Percentiles rank a stretch among this genome's conserved stretches.
These are phyloP conservation scores for Marsdenia floribunda DNA, from an alignment of 257 asterid genomes.

Conservation along the genomic window DNA sequence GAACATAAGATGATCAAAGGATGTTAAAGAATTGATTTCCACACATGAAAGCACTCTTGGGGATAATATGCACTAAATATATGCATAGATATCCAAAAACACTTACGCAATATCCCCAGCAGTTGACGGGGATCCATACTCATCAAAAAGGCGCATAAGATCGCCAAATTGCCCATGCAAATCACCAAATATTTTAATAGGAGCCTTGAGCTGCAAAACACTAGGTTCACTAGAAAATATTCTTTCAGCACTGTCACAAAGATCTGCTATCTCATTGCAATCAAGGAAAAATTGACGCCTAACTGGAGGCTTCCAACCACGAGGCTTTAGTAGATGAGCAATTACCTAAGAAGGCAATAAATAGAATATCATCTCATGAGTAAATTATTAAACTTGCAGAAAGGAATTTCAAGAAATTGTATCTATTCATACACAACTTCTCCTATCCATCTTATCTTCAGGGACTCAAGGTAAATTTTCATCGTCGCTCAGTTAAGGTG, in stretches of 20 bases:
- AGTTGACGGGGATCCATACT: constrained; percentile 98
- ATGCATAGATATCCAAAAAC: neutral
- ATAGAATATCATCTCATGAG: neutral
- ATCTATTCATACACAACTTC: neutral
- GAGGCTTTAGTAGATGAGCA: constrained; percentile 91
- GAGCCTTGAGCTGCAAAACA: constrained; percentile 92
- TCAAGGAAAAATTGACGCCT: constrained; percentile 94
- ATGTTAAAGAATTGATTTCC: neutral
- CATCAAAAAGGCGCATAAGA: constrained; percentile 97
- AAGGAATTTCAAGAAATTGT: neutral
- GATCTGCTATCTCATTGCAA: constrained; percentile 98
- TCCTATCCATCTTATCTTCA: neutral
- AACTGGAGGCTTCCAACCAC: constrained; percentile 99
- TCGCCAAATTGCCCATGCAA: constrained; percentile 99
- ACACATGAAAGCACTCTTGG: neutral
- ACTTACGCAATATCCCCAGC: constrained; percentile 99
- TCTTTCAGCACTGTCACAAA: constrained; percentile 95
- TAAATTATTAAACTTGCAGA: neutral
- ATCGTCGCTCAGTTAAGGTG: neutral
- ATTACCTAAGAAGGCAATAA: constrained; percentile 48
- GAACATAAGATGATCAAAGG: neutral
- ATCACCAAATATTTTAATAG: constrained; percentile 96
- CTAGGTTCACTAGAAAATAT: constrained; percentile 90
- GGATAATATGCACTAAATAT: neutral
- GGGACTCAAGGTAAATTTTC: neutral